phyloP scores from a whole-genome alignment of 495 filamentous ascomycete species.

The Tuber aestivum region DNA sequence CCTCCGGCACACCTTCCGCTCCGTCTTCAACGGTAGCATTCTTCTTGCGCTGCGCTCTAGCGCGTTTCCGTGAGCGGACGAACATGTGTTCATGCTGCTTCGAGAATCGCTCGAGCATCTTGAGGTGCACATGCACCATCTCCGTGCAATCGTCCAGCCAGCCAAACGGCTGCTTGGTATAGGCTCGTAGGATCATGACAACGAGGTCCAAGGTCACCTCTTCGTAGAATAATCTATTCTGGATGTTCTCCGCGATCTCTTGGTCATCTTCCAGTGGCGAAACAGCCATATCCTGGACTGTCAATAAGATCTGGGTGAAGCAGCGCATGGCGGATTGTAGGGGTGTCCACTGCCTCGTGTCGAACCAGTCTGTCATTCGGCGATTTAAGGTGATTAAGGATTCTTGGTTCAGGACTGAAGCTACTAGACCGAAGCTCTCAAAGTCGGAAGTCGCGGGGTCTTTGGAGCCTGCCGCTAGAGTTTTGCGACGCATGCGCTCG shows the following conservation, averaged over 20 bases:
- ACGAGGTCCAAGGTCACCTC: conserved; percentile 87
- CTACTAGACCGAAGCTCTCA: conserved; percentile 77
- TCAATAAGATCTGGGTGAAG: conserved; percentile 80
- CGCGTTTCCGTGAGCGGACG: conserved; percentile 64
- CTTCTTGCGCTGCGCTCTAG: conserved; percentile 54
- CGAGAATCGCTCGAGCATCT: conserved; percentile 86
- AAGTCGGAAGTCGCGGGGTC: conserved; percentile 52
- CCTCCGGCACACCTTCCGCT: conserved; percentile 43
- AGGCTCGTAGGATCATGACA: conserved; percentile 67
- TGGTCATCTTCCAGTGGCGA: conserved; percentile 85
- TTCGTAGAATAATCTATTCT: conserved; percentile 96
- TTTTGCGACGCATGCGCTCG: conserved; percentile 66
- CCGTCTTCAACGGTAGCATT: conserved; percentile 25
- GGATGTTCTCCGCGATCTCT: conserved; percentile 96
- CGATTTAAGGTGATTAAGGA: conserved; percentile 83
- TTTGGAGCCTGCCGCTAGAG: conserved; percentile 47
- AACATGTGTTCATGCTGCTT: conserved; percentile 92
- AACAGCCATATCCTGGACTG: conserved; percentile 86
- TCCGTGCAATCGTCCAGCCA: conserved; percentile 82
- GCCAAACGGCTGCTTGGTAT: conserved; percentile 85
- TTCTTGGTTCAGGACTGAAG: conserved; percentile 83
- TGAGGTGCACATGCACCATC: conserved; percentile 80
- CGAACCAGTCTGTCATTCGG: conserved; percentile 67
- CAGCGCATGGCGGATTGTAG: conserved; percentile 84
- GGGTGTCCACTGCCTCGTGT: conserved; percentile 79